phyloP scores from a whole-genome alignment of 768 basidiomycete species.

The Termitomyces sp. region DNA sequence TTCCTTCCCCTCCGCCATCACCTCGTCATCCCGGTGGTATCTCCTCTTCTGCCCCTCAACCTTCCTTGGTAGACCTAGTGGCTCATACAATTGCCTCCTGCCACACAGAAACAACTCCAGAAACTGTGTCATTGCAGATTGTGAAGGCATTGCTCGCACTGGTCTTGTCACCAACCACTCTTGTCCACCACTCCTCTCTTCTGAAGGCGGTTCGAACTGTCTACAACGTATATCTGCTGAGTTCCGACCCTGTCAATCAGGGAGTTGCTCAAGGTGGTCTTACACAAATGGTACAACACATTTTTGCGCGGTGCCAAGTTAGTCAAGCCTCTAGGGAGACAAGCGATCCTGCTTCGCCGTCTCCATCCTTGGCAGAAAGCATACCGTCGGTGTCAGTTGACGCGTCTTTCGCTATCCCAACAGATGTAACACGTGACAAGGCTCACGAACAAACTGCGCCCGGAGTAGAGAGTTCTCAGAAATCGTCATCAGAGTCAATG shows the following conservation, averaged over 20 bases:
- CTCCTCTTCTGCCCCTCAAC: constrained; percentile 45
- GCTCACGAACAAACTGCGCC: background rate
- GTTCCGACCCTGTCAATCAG: constrained; percentile 88
- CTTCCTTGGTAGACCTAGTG: constrained; percentile 88
- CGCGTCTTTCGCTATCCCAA: constrained; percentile 9
- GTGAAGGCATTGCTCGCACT: constrained; percentile 92
- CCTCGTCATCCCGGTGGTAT: constrained; percentile 45
- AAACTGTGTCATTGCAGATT: constrained; percentile 91
- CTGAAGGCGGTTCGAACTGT: constrained; percentile 97
- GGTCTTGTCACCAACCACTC: constrained; percentile 79
- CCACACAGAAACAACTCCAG: constrained; percentile 83
- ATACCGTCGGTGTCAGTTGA: constrained; percentile 11
- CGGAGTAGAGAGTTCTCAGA: constrained; percentile 6
- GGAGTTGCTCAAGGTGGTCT: constrained; percentile 98
- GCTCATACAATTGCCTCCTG: constrained; percentile 93
- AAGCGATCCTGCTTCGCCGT: constrained; percentile 12
- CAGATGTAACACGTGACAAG: constrained; percentile 3
- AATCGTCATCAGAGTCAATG: constrained; percentile 4
- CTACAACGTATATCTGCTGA: constrained; percentile 95
- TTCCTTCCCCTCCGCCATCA: constrained; percentile 77
- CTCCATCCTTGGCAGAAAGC: constrained; percentile 17
- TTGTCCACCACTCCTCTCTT: constrained; percentile 94
- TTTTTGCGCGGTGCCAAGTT: constrained; percentile 78
- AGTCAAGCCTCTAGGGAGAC: constrained; percentile 20
- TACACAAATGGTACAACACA: constrained; percentile 97